phyloP scores from a whole-genome alignment of 768 basidiomycete species.

The Tulasnella sp. region DNA sequence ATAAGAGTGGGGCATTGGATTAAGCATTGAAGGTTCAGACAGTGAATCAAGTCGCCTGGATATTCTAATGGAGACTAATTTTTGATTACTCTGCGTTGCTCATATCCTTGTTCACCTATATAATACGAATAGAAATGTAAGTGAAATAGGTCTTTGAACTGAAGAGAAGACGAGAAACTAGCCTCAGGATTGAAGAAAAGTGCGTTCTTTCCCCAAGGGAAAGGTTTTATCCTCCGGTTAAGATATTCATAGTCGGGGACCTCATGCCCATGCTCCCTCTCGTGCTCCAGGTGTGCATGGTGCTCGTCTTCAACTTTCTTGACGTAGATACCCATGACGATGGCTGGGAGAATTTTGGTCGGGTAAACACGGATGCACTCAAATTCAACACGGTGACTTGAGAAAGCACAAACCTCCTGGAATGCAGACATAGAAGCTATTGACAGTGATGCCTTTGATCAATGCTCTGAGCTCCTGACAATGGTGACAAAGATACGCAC shows the following conservation, averaged over 20 bases:
- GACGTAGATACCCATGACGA: conserved; percentile 31
- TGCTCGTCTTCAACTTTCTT: conserved; percentile 49
- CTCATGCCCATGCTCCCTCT: conserved; percentile 51
- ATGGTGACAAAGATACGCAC: conserved; percentile 29
- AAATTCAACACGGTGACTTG: not conserved
- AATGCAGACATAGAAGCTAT: conserved; percentile 59
- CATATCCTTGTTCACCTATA: conserved; percentile 56
- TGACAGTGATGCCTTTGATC: not conserved
- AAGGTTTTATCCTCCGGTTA: conserved; percentile 64
- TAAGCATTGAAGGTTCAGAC: no score
- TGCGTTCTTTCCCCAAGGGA: conserved; percentile 74
- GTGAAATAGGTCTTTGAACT: not conserved
- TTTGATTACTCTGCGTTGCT: no score
- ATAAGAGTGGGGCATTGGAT: no score
- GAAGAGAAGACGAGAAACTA: not conserved
- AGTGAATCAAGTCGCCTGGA: no score
- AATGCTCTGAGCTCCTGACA: not conserved
- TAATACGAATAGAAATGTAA: not conserved
- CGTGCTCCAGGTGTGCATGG: conserved; percentile 52
- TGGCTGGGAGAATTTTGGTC: conserved; percentile 21
- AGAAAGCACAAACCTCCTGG: conserved; percentile 48
- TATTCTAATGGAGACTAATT: no score
- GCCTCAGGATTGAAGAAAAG: conserved; percentile 61
- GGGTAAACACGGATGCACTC: conserved; percentile 4
- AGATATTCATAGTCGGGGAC: conserved; percentile 62